Base-by-base conservation (phyloP, 306 rosid species). In the Gastrolobium villosum region DNA sequence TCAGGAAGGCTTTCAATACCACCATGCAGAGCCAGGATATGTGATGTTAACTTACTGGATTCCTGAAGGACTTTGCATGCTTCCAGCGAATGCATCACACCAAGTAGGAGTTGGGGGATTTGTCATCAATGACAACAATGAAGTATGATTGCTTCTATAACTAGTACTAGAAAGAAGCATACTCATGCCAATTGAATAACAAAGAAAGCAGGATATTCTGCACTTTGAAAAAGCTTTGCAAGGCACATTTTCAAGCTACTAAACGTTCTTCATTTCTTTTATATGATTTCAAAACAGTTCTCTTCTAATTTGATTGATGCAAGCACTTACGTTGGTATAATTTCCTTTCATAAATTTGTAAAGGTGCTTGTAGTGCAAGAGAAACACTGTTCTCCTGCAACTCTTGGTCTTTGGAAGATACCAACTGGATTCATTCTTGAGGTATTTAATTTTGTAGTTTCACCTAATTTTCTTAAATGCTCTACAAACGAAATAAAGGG, bases 291-390 rank as follows among this genome's bases (percentile, higher is more conserved):
- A 20, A 10, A 57, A 26, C 55, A 71, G 65, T 76, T 35, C 15
- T 80, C 34, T 36, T 36, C 36, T 52, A 14, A 36, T 55, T 78
- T 79, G 77, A 50, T 3, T 66, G 60, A 49, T 10, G 49, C 60
- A 65, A 54, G 15, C 40, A 36, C 55, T 79, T 31, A 70, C 1
- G 8, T 62, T 36, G 14, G 44, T 26, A 2, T 78, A 49, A 66
- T 61, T 48, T 81, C 62, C 45, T 76, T 45, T 70, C 36, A 44
- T 31, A 35, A 63, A 73, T 62, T 49, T 78, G 52, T 75, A 3
- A 82, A 95, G 99, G 97, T 95, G 39, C 96, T 95, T 76, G 99
- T 93, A 3, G 99, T 95, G 34, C 98, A 95, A 91, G 99, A 92
- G 84, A 93, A 87, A 73, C 90, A 93, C n/a, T 88, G 94, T 70